These are phyloP conservation scores for Aureobasidium sp. DNA, from an alignment of 2,329 filamentous ascomycete genomes.

Conservation along the genomic window DNA sequence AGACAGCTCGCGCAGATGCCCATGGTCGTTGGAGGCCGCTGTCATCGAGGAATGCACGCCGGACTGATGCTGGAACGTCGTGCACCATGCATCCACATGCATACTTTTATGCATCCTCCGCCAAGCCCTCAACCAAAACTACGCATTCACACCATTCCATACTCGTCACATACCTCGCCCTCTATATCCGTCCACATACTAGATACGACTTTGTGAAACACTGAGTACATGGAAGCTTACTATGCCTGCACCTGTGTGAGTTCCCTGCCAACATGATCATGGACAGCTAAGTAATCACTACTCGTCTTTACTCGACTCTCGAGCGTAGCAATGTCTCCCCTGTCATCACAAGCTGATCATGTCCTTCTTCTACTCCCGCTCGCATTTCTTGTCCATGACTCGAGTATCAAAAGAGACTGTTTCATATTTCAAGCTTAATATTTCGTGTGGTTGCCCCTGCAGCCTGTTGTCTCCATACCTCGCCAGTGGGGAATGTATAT, in stretches of 20 bases:
- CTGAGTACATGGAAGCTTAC: background rate
- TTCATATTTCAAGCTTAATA: slow-evolving; percentile 14
- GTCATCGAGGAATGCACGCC: slow-evolving; percentile 7
- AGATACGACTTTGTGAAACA: slow-evolving; percentile 4
- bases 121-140: slow-evolving; percentile 7
- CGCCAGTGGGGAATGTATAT: slow-evolving; percentile 21
- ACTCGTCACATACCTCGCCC: slow-evolving; percentile 17
- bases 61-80: background rate
- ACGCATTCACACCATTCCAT: slow-evolving; percentile 16
- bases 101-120: background rate
- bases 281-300: background rate
- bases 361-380: background rate
- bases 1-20: slow-evolving; percentile 43
- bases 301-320: background rate
- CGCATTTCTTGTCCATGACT: background rate
- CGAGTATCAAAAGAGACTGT: background rate
- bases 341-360: background rate
- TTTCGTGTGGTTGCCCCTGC: slow-evolving; percentile 14
- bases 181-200: background rate
- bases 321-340: background rate
- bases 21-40: slow-evolving; percentile 27
- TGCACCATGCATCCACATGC: background rate
- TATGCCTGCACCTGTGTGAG: background rate
- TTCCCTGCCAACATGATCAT: background rate
- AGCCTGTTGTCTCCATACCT: slow-evolving; percentile 25